phyloP scores from a whole-genome alignment of 2,329 filamentous ascomycete species.

The Fusarium sp. region DNA sequence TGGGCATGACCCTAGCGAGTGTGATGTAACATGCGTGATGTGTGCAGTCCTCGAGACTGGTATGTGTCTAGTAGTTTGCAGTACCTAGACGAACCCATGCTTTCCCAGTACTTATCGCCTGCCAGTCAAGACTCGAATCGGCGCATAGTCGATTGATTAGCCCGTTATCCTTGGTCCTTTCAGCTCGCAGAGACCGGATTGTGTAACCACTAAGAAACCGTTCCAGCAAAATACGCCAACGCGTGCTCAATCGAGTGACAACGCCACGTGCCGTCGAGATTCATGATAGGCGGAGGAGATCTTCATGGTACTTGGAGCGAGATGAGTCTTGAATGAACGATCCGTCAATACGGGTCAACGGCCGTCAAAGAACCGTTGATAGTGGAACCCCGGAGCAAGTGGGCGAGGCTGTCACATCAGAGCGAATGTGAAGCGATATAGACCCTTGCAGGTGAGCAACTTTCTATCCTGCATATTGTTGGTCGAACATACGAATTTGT shows the following conservation, averaged over 20 bases:
- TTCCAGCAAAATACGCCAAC: constrained; percentile 5
- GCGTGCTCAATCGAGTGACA: constrained; percentile 23
- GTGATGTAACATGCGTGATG: constrained; percentile 1
- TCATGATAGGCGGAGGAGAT: constrained; percentile 34
- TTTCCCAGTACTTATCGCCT: neutral
- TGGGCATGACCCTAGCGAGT: constrained; percentile 26
- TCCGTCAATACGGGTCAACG: constrained; percentile 19
- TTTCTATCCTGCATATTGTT: constrained; percentile 16
- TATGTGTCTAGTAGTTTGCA: constrained; percentile 10
- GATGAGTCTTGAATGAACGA: constrained; percentile 26
- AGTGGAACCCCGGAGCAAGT: constrained; percentile 15
- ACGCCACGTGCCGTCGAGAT: constrained; percentile 22
- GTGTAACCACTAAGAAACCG: constrained; percentile 3
- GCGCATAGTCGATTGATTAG: neutral
- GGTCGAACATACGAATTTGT: neutral
- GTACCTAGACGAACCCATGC: neutral
- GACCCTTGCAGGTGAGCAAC: constrained; percentile 20
- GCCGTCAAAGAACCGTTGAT: constrained; percentile 21
- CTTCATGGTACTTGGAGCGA: constrained; percentile 15
- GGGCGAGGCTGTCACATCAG: constrained; percentile 23
- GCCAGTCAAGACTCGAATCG: constrained; percentile 5
- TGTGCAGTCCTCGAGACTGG: constrained; percentile 17
- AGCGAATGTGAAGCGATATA: constrained; percentile 16
- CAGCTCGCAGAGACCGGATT: constrained; percentile 1
- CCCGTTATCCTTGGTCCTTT: neutral